Percentiles rank a stretch among this genome's conserved stretches.
phyloP scores from a whole-genome alignment of 2,329 filamentous ascomycete genomes.

The Thermomyces lanuginosus region DNA sequence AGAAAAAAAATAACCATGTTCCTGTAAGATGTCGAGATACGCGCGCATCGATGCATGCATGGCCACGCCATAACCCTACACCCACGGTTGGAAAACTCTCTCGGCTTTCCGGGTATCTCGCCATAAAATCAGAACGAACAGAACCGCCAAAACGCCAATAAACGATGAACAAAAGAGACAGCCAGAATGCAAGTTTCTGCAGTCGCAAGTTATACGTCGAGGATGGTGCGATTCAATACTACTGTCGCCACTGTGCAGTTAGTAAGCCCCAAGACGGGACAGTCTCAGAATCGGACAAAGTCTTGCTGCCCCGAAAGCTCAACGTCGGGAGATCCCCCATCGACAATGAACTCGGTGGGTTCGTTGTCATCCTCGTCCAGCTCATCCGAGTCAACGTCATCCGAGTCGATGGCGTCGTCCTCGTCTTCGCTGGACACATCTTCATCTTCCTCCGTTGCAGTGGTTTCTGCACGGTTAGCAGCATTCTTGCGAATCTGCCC shows the following conservation, averaged over 20 bases:
- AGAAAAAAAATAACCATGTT: background rate
- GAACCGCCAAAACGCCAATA: too few species aligned
- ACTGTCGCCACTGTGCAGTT: background rate
- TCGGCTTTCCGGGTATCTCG: too few species aligned
- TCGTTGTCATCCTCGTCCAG: slow-evolving; percentile 24
- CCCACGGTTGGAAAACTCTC: too few species aligned
- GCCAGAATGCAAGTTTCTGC: background rate
- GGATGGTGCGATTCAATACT: too few species aligned
- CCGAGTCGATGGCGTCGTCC: slow-evolving; percentile 49
- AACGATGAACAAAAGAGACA: too few species aligned
- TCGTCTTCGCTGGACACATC: slow-evolving; percentile 70
- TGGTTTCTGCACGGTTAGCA: slow-evolving; percentile 23
- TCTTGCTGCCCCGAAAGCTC: slow-evolving; percentile 39
- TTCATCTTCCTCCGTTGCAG: slow-evolving; percentile 35
- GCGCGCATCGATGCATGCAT: background rate
- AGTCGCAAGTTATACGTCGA: too few species aligned
- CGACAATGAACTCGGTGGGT: slow-evolving; percentile 17
- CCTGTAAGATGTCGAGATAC: background rate
- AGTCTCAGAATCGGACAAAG: slow-evolving; percentile 32
- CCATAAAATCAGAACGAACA: too few species aligned
- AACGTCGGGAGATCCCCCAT: slow-evolving; percentile 23
- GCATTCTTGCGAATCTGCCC: slow-evolving; percentile 53
- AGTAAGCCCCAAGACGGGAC: slow-evolving; percentile 1
- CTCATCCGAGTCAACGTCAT: slow-evolving; percentile 48
- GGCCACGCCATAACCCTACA: too few species aligned